Conservation (phyloP, 768 basidiomycete genomes). For the Amanita pseudoporphyria region DNA sequence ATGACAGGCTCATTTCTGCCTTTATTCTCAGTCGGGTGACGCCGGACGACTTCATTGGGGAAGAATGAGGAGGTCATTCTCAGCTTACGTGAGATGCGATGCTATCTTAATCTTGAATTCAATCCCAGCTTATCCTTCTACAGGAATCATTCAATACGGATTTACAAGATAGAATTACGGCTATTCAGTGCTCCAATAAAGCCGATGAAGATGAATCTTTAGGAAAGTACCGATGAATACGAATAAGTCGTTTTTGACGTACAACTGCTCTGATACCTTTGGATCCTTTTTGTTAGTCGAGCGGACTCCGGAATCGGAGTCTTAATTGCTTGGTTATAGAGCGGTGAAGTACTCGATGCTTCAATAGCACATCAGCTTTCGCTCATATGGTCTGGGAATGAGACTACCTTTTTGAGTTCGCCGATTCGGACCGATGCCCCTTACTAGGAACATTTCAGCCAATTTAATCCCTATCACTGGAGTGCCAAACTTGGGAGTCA, state of each 20-base stretch:
- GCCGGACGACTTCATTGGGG: slow-evolving; percentile 46
- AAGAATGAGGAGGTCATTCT: slow-evolving; percentile 38
- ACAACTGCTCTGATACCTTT: no score
- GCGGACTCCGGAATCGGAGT: no score
- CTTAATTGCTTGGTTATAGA: no score
- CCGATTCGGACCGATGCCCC: no score
- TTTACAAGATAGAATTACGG: background rate
- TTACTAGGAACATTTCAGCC: no score
- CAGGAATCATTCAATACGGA: slow-evolving; percentile 3
- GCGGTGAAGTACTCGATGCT: no score
- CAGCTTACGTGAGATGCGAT: slow-evolving; percentile 35
- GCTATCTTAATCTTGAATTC: slow-evolving; percentile 34
- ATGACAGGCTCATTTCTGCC: slow-evolving; percentile 63
- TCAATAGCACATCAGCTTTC: no score
- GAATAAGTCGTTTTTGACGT: background rate
- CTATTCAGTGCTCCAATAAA: background rate
- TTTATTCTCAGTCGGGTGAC: slow-evolving; percentile 46
- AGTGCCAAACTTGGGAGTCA: no score
- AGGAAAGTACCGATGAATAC: background rate
- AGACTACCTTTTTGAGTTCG: no score
- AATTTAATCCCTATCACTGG: no score
- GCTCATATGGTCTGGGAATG: no score
- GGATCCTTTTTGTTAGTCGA: no score
- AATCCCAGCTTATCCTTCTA: background rate
- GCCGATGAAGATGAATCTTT: background rate